phyloP scores from a whole-genome alignment of 176 grass and related monocot species.

The Lolium perenne region DNA sequence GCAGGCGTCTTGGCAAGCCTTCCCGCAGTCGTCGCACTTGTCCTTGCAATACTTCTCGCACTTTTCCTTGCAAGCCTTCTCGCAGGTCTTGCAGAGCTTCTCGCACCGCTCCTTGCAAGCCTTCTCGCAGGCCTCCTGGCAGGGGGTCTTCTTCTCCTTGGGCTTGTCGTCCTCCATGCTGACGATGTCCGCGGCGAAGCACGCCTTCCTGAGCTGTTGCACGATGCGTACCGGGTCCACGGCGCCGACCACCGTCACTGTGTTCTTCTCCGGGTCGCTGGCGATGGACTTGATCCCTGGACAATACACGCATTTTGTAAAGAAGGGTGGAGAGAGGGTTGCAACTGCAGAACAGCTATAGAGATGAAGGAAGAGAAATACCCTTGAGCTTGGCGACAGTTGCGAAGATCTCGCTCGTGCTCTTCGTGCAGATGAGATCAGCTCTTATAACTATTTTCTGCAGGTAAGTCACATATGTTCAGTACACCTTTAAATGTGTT shows the following conservation, averaged over 20 bases:
- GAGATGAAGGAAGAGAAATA: background rate
- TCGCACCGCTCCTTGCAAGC: conserved; percentile 51
- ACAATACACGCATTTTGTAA: background rate
- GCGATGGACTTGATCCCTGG: conserved; percentile 62
- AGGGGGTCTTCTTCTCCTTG: conserved; percentile 41
- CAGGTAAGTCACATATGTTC: background rate
- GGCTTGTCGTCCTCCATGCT: conserved; percentile 60
- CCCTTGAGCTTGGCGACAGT: conserved; percentile 50
- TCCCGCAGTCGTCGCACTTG: background rate
- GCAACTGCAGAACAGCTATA: background rate
- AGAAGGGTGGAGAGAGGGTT: background rate
- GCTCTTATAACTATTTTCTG: conserved; percentile 68
- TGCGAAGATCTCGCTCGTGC: conserved; percentile 48
- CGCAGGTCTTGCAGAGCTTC: conserved; percentile 49
- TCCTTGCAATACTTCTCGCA: conserved; percentile 31
- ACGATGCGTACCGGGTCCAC: conserved; percentile 61
- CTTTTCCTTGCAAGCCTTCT: conserved; percentile 25
- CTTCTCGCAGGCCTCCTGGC: conserved; percentile 53
- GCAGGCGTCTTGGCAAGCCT: background rate
- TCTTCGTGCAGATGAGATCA: conserved; percentile 36
- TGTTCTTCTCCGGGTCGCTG: conserved; percentile 52
- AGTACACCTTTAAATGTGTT: background rate
- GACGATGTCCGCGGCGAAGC: conserved; percentile 39
- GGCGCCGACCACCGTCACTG: conserved; percentile 63
- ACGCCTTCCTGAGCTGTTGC: conserved; percentile 49